Percentiles rank a stretch among this genome's conserved stretches.
Evolutionary conservation across 2,329 filamentous ascomycete genomes (phyloP).

Genomic region (Monilinia vaccinii-corymbosi): DNA sequence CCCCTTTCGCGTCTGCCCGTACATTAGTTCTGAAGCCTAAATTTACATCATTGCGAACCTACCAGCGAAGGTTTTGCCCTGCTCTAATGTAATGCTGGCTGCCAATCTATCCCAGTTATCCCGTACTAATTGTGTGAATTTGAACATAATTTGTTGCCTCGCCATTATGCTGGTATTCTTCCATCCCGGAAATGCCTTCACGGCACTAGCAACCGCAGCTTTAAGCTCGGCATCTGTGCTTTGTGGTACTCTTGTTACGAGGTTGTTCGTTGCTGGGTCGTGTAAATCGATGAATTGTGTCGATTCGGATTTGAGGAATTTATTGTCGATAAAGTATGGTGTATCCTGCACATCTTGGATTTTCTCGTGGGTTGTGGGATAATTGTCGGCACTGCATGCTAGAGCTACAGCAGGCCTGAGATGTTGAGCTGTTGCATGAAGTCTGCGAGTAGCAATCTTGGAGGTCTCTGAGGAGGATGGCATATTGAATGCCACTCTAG

Average conservation of each 20-base stretch:
- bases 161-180: slow-evolving; percentile 60
- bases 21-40: background rate
- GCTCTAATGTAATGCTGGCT: slow-evolving; percentile 77
- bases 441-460: slow-evolving; percentile 38
- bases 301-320: slow-evolving; percentile 60
- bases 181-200: slow-evolving; percentile 69
- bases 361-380: slow-evolving; percentile 64
- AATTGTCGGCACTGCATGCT: slow-evolving; percentile 48
- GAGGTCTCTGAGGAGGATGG: slow-evolving; percentile 20
- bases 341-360: slow-evolving; percentile 60
- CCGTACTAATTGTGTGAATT: slow-evolving; percentile 68
- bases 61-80: slow-evolving; percentile 73
- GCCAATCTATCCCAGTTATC: slow-evolving; percentile 81
- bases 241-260: slow-evolving; percentile 75
- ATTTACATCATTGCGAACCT: slow-evolving; percentile 1
- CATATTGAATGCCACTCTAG: slow-evolving; percentile 21
- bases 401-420: slow-evolving; percentile 45
- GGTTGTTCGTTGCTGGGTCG: slow-evolving; percentile 78
- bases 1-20: slow-evolving; percentile 58
- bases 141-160: slow-evolving; percentile 81
- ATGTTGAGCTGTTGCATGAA: slow-evolving; percentile 49
- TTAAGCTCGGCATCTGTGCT: slow-evolving; percentile 69
- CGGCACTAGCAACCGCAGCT: slow-evolving; percentile 64
- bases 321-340: slow-evolving; percentile 74
- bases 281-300: slow-evolving; percentile 69